Percentiles rank a stretch among this genome's conserved stretches.
These are phyloP conservation scores for Podosphaera leucotricha DNA, from an alignment of 2,329 filamentous ascomycete species.

Conservation along the genomic window DNA sequence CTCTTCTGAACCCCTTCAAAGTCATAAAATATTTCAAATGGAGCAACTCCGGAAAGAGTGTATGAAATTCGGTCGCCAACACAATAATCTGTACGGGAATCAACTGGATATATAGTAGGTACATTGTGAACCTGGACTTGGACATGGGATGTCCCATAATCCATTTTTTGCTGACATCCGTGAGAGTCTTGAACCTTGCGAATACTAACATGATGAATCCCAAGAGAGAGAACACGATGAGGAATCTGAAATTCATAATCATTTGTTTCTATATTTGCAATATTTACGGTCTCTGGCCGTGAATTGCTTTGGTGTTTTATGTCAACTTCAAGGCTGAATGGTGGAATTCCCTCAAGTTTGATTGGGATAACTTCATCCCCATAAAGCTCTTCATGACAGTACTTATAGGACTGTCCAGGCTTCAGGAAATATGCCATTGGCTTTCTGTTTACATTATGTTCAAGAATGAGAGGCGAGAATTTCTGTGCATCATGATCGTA, in stretches of 20 bases:
- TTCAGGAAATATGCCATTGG: conserved; percentile 64
- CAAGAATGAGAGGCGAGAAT: conserved; percentile 42
- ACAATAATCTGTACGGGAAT: conserved; percentile 71
- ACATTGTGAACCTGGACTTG: conserved; percentile 85
- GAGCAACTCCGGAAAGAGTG: conserved; percentile 69
- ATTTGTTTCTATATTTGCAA: conserved; percentile 55
- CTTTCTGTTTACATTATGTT: conserved; percentile 65
- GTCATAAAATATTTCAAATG: conserved; percentile 80
- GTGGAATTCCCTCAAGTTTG: conserved; percentile 56
- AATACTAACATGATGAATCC: conserved; percentile 73
- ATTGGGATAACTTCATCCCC: conserved; percentile 77
- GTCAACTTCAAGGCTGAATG: conserved; percentile 77
- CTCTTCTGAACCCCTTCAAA: conserved; percentile 62
- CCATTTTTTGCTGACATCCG: conserved; percentile 62
- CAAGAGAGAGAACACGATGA: conserved; percentile 60
- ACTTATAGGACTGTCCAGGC: conserved; percentile 84
- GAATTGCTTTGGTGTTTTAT: conserved; percentile 75
- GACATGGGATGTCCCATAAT: conserved; percentile 48
- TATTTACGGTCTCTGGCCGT: conserved; percentile 56
- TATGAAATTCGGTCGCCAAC: conserved; percentile 89
- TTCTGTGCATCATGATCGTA: conserved; percentile 52
- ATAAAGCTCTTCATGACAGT: conserved; percentile 65
- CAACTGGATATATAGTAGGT: conserved; percentile 70
- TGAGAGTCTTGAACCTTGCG: conserved; percentile 71
- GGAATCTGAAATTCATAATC: conserved; percentile 65